Base-by-base conservation (phyloP, 768 basidiomycete species). In the Boletus reticulatus region DNA sequence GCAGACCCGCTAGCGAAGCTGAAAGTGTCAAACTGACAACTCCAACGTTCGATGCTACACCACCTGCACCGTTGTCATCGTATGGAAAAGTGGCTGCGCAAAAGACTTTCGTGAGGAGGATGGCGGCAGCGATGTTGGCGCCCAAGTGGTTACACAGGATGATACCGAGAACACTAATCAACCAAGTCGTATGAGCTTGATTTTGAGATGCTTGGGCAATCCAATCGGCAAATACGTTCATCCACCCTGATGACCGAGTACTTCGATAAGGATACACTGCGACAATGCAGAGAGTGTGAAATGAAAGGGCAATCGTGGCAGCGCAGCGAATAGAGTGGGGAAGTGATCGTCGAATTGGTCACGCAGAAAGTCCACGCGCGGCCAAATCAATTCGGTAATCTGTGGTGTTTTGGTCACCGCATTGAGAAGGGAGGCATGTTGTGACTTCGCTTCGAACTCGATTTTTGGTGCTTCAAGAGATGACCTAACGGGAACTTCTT, bases 231-330 rank as follows among this genome's bases (percentile, higher is more conserved):
- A 95, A 96, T 20, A 94, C 78, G 13, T 84, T 78, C 9, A 96
- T 91, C 94, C 95, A 98, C 93, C 93, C 55, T 87, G 84, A 57
- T 84, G 79, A 13, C 84, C 78, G 7, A 98, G 80, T 0, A 80
- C 89, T 66, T 95, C 89, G 55, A 96, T 92, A 53, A 98, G 83
- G 60, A 98, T 92, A 74, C 98, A 98, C 72, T 95, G 93, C 1
- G 89, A 87, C 67, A 98, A 94, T 1, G 94, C 91, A 66, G 98
- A 98, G 0, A 92, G 92, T 16, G 96, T 75, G 8, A 97, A 83
- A 13, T 84, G 80, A 56, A 94, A 84, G 1, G 94, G 95, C 0
- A 95, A 76, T 20, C 87, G 81, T 0, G 83, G 79, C 20, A 86
- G 73, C 20, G 84, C 82, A 11, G 81, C 81, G 67, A 80, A 77